Evolutionary conservation across 805 yeast genomes (phyloP).

Genomic region (Starmera quercuum): DNA sequence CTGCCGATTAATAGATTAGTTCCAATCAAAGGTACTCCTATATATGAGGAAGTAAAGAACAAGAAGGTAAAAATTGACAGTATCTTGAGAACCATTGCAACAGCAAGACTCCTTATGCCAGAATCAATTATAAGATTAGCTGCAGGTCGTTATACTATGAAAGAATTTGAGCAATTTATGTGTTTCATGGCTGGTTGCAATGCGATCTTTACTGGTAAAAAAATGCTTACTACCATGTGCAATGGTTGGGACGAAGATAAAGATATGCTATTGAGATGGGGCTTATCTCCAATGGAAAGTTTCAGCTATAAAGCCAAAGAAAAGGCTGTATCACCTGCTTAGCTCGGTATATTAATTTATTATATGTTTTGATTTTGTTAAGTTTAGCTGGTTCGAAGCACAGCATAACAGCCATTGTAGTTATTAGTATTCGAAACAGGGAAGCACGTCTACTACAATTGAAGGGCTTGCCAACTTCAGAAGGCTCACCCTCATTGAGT

Average conservation of each 20-base stretch:
- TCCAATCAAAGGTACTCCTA: conserved; percentile 75
- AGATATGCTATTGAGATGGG: conserved; percentile 63
- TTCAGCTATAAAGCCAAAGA: conserved; percentile 20
- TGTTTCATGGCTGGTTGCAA: conserved; percentile 76
- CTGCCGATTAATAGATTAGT: conserved; percentile 74
- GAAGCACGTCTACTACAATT: too few species aligned
- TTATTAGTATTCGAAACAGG: too few species aligned
- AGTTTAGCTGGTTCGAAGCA: too few species aligned
- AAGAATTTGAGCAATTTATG: conserved; percentile 64
- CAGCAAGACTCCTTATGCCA: conserved; percentile 74
- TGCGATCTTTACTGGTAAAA: conserved; percentile 76
- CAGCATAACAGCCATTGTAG: too few species aligned
- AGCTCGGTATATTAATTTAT: too few species aligned
- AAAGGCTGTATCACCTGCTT: conserved; percentile 1
- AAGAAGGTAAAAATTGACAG: conserved; percentile 50
- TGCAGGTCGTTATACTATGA: conserved; percentile 79
- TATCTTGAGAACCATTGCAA: conserved; percentile 62
- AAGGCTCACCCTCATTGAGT: too few species aligned
- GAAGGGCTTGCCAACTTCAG: too few species aligned
- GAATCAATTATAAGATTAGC: conserved; percentile 62
- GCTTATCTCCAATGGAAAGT: conserved; percentile 49
- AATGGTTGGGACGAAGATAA: conserved; percentile 81
- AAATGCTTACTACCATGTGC: conserved; percentile 77
- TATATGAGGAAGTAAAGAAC: conserved; percentile 44
- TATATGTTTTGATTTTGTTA: too few species aligned